Evolutionary conservation across 2,329 filamentous ascomycete species (phyloP).

Genomic region (Dendryphion nanum): DNA sequence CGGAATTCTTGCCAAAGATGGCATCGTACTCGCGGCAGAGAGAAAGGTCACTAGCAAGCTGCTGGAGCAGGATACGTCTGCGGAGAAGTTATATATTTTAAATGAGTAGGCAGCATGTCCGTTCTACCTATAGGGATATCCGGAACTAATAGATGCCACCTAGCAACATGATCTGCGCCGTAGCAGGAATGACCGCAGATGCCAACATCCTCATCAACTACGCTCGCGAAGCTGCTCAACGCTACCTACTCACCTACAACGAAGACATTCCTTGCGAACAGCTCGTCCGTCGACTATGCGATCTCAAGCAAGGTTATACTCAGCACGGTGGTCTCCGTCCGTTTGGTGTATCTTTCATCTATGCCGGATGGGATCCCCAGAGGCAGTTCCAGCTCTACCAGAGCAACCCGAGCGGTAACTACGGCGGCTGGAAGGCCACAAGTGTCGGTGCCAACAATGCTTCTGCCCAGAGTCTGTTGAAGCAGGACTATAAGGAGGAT

Average conservation of each 20-base stretch:
- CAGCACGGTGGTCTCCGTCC: conserved; percentile 97
- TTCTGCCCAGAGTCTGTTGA: conserved; percentile 91
- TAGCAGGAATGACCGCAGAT: conserved; percentile 98
- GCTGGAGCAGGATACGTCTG: conserved; percentile 97
- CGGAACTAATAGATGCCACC: conserved; percentile 79
- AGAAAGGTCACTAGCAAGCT: conserved; percentile 99
- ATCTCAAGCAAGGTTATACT: conserved; percentile 98
- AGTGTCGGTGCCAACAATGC: conserved; percentile 98
- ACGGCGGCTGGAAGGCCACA: conserved; percentile 98
- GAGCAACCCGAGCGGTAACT: conserved; percentile 98
- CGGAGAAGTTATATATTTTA: conserved; percentile 98
- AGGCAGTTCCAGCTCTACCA: conserved; percentile 98
- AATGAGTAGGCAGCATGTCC: conserved; percentile 71
- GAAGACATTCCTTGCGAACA: conserved; percentile 99
- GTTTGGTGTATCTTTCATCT: conserved; percentile 99
- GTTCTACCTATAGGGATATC: neutral
- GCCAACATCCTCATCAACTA: conserved; percentile 99
- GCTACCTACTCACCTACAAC: conserved; percentile 98
- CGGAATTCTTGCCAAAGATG: conserved; percentile 95
- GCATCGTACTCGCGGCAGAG: conserved; percentile 96
- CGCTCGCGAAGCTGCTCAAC: conserved; percentile 92
- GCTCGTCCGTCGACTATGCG: conserved; percentile 92
- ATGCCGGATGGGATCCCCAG: conserved; percentile 94
- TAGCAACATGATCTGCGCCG: conserved; percentile 99
- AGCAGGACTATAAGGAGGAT: conserved; percentile 99